Conservation (phyloP, 2,329 filamentous ascomycete genomes). For the Ceratocystis huliohia region DNA sequence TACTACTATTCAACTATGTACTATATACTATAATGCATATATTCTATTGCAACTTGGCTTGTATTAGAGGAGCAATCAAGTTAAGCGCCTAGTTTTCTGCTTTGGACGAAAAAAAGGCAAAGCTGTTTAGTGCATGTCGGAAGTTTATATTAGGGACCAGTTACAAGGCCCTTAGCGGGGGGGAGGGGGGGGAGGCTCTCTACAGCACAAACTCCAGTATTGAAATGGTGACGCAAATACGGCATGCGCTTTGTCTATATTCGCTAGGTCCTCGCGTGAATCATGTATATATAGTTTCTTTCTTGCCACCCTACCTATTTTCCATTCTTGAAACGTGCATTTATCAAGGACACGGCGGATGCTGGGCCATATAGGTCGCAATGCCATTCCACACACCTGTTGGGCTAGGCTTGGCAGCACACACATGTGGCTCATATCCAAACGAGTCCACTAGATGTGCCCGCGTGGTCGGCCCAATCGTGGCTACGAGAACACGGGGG, state of each 20-base stretch:
- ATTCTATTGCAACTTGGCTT: neutral
- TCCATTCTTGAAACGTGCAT: neutral
- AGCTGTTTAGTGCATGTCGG: neutral
- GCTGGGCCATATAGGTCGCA: conserved; percentile 23
- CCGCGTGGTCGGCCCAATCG: conserved; percentile 86
- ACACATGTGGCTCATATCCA: conserved; percentile 61
- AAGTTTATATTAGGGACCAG: neutral
- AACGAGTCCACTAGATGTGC: conserved; percentile 56
- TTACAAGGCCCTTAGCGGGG: conserved; percentile 1
- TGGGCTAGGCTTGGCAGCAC: conserved; percentile 67
- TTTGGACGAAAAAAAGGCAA: neutral
- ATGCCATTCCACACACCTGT: conserved; percentile 66
- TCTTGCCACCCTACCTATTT: neutral
- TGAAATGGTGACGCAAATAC: neutral
- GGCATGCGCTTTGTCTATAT: neutral
- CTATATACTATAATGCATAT: neutral
- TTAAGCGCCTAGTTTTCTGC: neutral
- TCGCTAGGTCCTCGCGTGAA: neutral
- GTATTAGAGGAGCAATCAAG: neutral
- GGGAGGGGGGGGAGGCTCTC: neutral
- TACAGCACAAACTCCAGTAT: neutral
- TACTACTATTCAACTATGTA: too few species aligned
- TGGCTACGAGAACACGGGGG: conserved; percentile 51
- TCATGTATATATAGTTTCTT: neutral
- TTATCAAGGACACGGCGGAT: neutral